Conservation (phyloP, 352 stramenopile species). For the Phytophthora palmivora region DNA sequence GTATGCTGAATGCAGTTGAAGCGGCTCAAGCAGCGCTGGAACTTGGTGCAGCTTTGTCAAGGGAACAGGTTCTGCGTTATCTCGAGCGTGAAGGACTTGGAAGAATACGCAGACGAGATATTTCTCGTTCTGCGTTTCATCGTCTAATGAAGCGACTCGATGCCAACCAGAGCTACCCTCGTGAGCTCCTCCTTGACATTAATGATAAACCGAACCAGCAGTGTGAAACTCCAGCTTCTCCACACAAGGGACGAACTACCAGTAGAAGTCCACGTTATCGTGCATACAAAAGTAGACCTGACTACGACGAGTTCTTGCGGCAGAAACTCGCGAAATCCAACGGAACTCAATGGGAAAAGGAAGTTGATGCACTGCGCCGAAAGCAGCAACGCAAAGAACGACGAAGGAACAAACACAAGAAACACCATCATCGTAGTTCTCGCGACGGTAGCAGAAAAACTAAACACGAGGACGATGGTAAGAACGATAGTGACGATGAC, state of each 20-base stretch:
- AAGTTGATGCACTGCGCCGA: constrained; percentile 29
- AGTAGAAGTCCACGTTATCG: constrained; percentile 39
- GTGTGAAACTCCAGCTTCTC: background rate
- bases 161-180: constrained; percentile 35
- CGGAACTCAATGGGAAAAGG: constrained; percentile 30
- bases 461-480: constrained; percentile 18
- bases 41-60: constrained; percentile 63
- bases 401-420: constrained; percentile 8
- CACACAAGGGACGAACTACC: background rate
- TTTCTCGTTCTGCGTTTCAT: constrained; percentile 44
- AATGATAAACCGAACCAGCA: background rate
- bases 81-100: constrained; percentile 52
- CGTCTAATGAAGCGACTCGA: constrained; percentile 51
- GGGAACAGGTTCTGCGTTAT: constrained; percentile 66
- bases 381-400: constrained; percentile 22
- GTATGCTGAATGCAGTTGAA: constrained; percentile 51
- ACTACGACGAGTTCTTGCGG: constrained; percentile 62
- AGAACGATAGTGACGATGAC: constrained; percentile 24
- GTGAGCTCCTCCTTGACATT: constrained; percentile 35
- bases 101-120: constrained; percentile 47
- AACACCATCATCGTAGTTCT: constrained; percentile 2
- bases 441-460: background rate
- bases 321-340: constrained; percentile 16
- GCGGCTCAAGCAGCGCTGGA: constrained; percentile 77
- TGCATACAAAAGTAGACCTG: constrained; percentile 39